Evolutionary conservation across 345 rosid species (phyloP), one percentile per base, ranked within the genome.

Genomic region (Zanthoxylum bungeanum): DNA sequence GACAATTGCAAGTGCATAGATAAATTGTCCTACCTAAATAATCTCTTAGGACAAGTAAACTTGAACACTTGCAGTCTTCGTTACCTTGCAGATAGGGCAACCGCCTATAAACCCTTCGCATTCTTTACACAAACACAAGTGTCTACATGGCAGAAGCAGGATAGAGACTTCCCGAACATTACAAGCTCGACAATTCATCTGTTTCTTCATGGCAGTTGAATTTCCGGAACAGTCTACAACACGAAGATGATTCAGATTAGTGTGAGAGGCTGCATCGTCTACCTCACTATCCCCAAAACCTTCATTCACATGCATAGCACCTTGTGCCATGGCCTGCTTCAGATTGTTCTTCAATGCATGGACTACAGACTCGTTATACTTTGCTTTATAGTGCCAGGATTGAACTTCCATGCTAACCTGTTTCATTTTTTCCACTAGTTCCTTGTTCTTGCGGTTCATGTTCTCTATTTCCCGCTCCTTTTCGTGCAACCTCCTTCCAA

Each of bases 231-330:
- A 80, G 9, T 74, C 84, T 65, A 70, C 73, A 57, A 56, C 14
- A 22, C 36, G 30, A 4, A 44, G 49, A 52, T 72, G 60, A 72
- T 77, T 81, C 70, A 70, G 71, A 73, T 86, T 81, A 34, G 79
- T 67, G 75, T 68, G 81, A 5, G 91, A 89, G 61, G 88, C 87
- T 24, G 89, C 82, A 70, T 86, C 89, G 14, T 89, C 94, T 17
- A 85, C 77, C 60, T 85, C 94, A 19, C 87, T 91, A 30, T 91
- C 94, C 53, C 97, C 93, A 30, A 76, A 91, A 8, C 97, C 97
- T 85, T 91, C 97, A 77, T 79, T 91, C 16, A 71, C 64, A 37
- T 79, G 87, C 66, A 78, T 66, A 12, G 73, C 73, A 30, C 80
- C 84, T 64, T 81, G 83, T 21, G 87, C 81, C 84, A 85, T 76